Percentiles rank a stretch among this genome's conserved stretches.
Evolutionary conservation across 495 filamentous ascomycete genomes (phyloP).

Genomic region (Sporormia fimetaria): DNA sequence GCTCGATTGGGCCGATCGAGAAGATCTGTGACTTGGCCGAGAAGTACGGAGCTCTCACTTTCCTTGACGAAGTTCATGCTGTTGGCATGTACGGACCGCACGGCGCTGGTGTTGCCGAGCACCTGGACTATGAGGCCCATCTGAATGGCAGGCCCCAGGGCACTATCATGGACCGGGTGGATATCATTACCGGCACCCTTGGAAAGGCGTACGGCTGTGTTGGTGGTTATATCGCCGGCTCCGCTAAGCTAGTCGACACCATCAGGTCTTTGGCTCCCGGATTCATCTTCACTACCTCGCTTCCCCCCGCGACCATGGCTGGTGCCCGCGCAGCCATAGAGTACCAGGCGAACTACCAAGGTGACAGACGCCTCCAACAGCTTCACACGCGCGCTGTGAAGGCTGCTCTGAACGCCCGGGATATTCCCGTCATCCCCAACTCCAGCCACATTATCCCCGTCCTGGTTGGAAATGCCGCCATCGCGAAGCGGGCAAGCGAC

Average conservation of each 20-base stretch:
- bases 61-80: slow-evolving; percentile 95
- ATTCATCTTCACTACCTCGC: slow-evolving; percentile 97
- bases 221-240: slow-evolving; percentile 92
- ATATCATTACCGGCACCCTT: slow-evolving; percentile 94
- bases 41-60: slow-evolving; percentile 95
- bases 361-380: slow-evolving; percentile 83
- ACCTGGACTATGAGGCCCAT: slow-evolving; percentile 85
- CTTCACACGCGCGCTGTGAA: slow-evolving; percentile 91
- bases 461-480: slow-evolving; percentile 83
- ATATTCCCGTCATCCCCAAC: slow-evolving; percentile 98
- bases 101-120: slow-evolving; percentile 92
- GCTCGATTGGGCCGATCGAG: slow-evolving; percentile 89
- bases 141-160: slow-evolving; percentile 54
- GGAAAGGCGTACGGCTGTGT: slow-evolving; percentile 98
- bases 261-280: slow-evolving; percentile 91
- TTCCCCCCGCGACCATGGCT: slow-evolving; percentile 94
- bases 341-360: slow-evolving; percentile 70
- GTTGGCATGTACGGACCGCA: slow-evolving; percentile 98
- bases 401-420: slow-evolving; percentile 55
- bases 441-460: slow-evolving; percentile 92
- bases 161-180: slow-evolving; percentile 87
- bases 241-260: slow-evolving; percentile 79
- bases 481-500: slow-evolving; percentile 85
- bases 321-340: slow-evolving; percentile 86
- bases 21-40: slow-evolving; percentile 92